Evolutionary conservation across 257 asterid genomes (phyloP).

Genomic region (Capsicum pubescens): DNA sequence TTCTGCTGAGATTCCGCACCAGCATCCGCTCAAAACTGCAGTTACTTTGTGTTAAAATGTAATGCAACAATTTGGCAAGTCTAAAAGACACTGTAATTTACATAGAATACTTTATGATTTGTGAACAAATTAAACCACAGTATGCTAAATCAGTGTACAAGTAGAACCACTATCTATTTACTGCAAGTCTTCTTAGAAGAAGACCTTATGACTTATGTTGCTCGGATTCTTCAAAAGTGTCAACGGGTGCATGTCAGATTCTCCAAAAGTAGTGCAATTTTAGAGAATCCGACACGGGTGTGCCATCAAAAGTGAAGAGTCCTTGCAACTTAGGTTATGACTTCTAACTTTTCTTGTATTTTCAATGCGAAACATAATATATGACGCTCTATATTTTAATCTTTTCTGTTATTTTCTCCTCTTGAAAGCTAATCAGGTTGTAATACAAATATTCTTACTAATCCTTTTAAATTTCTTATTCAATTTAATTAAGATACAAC

Average conservation of each 20-base stretch:
- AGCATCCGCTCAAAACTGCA: neutral
- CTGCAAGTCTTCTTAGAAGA: neutral
- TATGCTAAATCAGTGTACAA: neutral
- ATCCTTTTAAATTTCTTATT: neutral
- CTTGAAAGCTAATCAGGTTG: neutral
- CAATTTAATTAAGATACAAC: neutral
- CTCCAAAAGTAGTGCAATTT: too few species aligned
- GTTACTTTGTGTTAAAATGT: constrained; percentile 9
- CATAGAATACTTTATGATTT: neutral
- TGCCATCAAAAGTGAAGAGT: too few species aligned
- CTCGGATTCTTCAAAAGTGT: too few species aligned
- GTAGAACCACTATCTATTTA: neutral
- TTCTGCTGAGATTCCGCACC: constrained; percentile 38
- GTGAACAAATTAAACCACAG: constrained; percentile 1
- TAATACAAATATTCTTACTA: neutral
- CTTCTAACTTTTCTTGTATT: neutral
- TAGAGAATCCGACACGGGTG: too few species aligned
- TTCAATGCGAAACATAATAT: neutral
- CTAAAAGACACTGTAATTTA: neutral
- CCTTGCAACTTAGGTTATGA: neutral
- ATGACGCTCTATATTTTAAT: neutral
- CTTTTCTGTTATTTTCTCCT: neutral
- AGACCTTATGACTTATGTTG: neutral
- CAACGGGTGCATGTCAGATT: too few species aligned
- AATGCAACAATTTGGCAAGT: constrained; percentile 17